Conservation (phyloP, 1,139 yeast genomes). For the Lipomyces yarrowii region DNA sequence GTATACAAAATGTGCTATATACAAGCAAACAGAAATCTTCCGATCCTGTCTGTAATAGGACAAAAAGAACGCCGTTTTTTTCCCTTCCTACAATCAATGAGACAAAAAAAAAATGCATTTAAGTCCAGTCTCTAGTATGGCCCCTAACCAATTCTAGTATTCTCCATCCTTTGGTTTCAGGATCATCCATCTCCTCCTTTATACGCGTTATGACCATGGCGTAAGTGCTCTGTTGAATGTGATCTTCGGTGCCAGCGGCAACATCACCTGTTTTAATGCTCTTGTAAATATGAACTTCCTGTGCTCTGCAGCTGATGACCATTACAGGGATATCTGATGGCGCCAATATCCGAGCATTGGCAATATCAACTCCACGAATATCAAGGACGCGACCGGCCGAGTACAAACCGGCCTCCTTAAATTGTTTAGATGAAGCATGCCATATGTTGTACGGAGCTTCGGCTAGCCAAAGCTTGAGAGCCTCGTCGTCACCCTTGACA, state of each 20-base stretch:
- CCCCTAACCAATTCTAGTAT: slow-evolving; percentile 72
- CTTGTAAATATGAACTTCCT: slow-evolving; percentile 89
- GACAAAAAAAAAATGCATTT: slow-evolving; percentile 1
- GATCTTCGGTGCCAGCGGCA: slow-evolving; percentile 95
- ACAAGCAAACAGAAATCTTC: background rate
- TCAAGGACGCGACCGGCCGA: slow-evolving; percentile 92
- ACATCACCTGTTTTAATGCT: slow-evolving; percentile 90
- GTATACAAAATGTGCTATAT: slow-evolving; percentile 5
- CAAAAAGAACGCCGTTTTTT: background rate
- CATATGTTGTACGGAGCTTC: slow-evolving; percentile 97
- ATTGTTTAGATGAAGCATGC: slow-evolving; percentile 90
- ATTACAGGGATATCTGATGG: slow-evolving; percentile 93
- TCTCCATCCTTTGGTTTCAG: slow-evolving; percentile 97
- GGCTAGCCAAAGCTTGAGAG: slow-evolving; percentile 86
- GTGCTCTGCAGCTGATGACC: slow-evolving; percentile 95
- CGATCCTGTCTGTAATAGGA: background rate
- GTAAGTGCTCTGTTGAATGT: slow-evolving; percentile 87
- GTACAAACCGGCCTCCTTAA: slow-evolving; percentile 86
- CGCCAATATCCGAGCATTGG: slow-evolving; percentile 82
- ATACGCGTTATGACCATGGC: slow-evolving; percentile 94
- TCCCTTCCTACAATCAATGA: background rate
- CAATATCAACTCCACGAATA: slow-evolving; percentile 92
- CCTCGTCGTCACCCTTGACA: slow-evolving; percentile 84
- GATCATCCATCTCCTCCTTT: slow-evolving; percentile 88
- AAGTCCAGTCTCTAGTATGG: slow-evolving; percentile 29